Evolutionary conservation across 1,139 yeast species (phyloP).

Genomic region (Meyerozyma athensensis): DNA sequence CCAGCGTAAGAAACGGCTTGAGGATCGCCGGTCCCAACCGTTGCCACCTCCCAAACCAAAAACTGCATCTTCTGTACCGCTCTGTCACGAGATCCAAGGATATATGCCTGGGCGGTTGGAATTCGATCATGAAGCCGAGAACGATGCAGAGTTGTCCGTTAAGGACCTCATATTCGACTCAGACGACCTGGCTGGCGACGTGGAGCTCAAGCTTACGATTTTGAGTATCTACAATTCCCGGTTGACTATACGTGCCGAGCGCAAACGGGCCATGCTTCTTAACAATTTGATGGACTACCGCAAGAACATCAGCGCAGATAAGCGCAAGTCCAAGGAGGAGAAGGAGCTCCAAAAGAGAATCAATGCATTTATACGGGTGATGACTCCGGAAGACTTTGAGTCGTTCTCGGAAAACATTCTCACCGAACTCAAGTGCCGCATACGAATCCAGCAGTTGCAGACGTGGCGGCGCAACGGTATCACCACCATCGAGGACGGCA

Average conservation of each 20-base stretch:
- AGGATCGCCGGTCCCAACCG: slow-evolving; percentile 57
- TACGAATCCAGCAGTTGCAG: slow-evolving; percentile 83
- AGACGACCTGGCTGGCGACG: slow-evolving; percentile 83
- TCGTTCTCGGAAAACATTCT: slow-evolving; percentile 67
- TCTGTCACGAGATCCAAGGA: slow-evolving; percentile 96
- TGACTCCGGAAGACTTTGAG: slow-evolving; percentile 78
- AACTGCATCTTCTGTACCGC: slow-evolving; percentile 88
- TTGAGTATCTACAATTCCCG: slow-evolving; percentile 87
- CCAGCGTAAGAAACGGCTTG: slow-evolving; percentile 66
- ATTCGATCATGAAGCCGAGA: slow-evolving; percentile 93
- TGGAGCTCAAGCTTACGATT: slow-evolving; percentile 82
- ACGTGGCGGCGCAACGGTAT: slow-evolving; percentile 92
- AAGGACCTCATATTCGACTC: slow-evolving; percentile 95
- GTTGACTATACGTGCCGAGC: slow-evolving; percentile 86
- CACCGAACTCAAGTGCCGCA: slow-evolving; percentile 73
- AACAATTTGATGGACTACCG: slow-evolving; percentile 82
- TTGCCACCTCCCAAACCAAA: slow-evolving; percentile 76
- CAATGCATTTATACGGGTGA: slow-evolving; percentile 76
- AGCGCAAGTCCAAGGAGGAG: slow-evolving; percentile 83
- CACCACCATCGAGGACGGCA: slow-evolving; percentile 77
- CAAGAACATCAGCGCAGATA: slow-evolving; percentile 68
- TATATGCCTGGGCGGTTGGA: slow-evolving; percentile 98
- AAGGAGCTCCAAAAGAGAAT: slow-evolving; percentile 71
- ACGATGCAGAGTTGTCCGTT: slow-evolving; percentile 90
- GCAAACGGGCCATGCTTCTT: slow-evolving; percentile 74